phyloP scores from a whole-genome alignment of 495 filamentous ascomycete genomes.

The Penicillium bialowiezense region DNA sequence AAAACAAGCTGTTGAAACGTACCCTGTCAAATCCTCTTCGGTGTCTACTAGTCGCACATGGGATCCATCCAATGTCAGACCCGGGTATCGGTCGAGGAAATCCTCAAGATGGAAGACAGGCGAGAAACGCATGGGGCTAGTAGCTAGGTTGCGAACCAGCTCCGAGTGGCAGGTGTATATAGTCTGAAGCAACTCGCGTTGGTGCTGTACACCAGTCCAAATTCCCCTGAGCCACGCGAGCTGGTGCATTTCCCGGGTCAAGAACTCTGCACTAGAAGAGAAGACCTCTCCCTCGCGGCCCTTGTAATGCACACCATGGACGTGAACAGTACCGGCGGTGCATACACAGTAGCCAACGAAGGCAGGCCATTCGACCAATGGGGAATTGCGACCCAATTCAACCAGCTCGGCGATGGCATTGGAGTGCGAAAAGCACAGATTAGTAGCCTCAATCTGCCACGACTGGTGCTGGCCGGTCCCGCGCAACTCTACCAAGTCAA shows the following conservation, averaged over 20 bases:
- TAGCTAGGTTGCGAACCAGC: constrained; percentile 67
- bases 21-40: constrained; percentile 48
- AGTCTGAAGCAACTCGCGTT: constrained; percentile 70
- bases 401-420: constrained; percentile 84
- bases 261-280: constrained; percentile 63
- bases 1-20: constrained; percentile 3
- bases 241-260: constrained; percentile 75
- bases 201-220: constrained; percentile 77
- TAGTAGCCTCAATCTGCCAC: constrained; percentile 87
- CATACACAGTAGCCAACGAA: constrained; percentile 81
- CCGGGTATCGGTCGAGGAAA: constrained; percentile 77
- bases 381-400: constrained; percentile 63
- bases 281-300: constrained; percentile 63
- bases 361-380: constrained; percentile 74
- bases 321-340: constrained; percentile 79
- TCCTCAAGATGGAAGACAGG: constrained; percentile 81
- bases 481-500: constrained; percentile 74
- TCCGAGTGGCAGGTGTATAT: constrained; percentile 72
- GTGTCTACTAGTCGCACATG: constrained; percentile 57
- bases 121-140: constrained; percentile 63
- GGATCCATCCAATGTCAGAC: constrained; percentile 48
- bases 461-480: constrained; percentile 81
- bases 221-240: constrained; percentile 66
- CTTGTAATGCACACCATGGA: constrained; percentile 79
- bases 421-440: constrained; percentile 81